phyloP scores from a whole-genome alignment of 441 rosid species.

The Gossypium laxum region DNA sequence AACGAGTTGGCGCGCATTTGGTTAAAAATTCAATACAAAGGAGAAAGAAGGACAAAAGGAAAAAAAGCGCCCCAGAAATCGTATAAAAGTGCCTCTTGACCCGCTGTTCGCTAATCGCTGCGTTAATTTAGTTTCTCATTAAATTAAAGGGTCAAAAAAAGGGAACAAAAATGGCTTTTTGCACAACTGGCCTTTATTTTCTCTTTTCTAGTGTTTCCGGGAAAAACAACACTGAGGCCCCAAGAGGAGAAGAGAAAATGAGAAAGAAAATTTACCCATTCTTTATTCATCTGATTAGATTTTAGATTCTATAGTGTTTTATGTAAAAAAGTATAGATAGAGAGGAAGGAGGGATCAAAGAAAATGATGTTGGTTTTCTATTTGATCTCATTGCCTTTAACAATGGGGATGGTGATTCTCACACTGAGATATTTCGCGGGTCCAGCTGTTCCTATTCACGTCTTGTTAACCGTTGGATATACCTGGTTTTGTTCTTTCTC shows the following conservation, averaged over 20 bases:
- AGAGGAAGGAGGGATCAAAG: neutral
- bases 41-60: neutral
- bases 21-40: neutral
- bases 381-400: slow-evolving; percentile 65
- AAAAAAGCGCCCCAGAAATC: neutral
- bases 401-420: slow-evolving; percentile 57
- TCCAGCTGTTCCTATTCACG: slow-evolving; percentile 61
- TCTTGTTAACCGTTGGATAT: slow-evolving; percentile 64
- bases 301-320: neutral
- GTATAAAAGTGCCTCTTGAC: slow-evolving; percentile 5
- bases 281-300: neutral
- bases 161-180: neutral
- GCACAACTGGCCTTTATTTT: neutral
- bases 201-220: neutral
- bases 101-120: slow-evolving; percentile 8
- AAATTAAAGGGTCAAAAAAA: neutral
- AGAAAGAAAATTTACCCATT: neutral
- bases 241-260: neutral
- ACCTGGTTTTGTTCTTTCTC: slow-evolving; percentile 76
- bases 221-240: neutral
- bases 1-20: neutral
- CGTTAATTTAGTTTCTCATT: slow-evolving; percentile 1
- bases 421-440: slow-evolving; percentile 58
- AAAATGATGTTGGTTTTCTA: slow-evolving; percentile 67
- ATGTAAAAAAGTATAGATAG: neutral